Evolutionary conservation across 768 basidiomycete genomes (phyloP), one percentile per base, ranked within the genome.

Genomic region (Russula emetica): DNA sequence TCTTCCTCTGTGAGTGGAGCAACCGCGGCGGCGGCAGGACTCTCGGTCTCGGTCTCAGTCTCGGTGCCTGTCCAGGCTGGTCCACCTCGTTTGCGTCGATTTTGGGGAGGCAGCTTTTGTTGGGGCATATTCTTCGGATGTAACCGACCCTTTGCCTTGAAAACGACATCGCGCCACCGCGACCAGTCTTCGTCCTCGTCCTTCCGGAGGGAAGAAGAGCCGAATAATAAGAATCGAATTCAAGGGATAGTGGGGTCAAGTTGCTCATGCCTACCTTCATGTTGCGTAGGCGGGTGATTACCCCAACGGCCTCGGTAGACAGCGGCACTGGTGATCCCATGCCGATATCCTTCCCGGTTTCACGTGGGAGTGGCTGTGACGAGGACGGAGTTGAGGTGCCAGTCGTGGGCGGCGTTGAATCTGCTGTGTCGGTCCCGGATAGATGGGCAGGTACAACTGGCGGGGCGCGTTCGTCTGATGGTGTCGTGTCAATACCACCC

Each of bases 111-210:
- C 3, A 82, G 78, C 1, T 84, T 80, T 51, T 78, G 80, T 60
- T 79, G 74, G 53, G 76, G 62, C 61, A 71, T 67, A 67, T 69
- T 66, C 58, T 74, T 73, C 0, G 81, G 78, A 0, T 71, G 63
- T 18, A 91, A 74, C 34, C 79, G 76, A 6, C 82, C 86, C 73
- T 89, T 92, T 7, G 85, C 86, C 5, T 85, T 84, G 73, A 92
- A 93, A 14, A 93, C 80, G 36, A 90, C 85, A 70, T 94, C 92
- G 22, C 91, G 81, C 90, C 90, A 92, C 50, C 92, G 83, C 62
- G 90, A 84, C 88, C 88, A 92, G 69, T 94, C 92, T 71, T 95
- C 92, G 61, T 85, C 82, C 75, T 90, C 87, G 70, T 95, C 92
- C 87, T 91, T 50, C 24, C 22, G 3, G 34, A 55, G 34, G 52